These are phyloP conservation scores for Pestalotiopsis sp. DNA, from an alignment of 2,329 filamentous ascomycete genomes.

Conservation along the genomic window DNA sequence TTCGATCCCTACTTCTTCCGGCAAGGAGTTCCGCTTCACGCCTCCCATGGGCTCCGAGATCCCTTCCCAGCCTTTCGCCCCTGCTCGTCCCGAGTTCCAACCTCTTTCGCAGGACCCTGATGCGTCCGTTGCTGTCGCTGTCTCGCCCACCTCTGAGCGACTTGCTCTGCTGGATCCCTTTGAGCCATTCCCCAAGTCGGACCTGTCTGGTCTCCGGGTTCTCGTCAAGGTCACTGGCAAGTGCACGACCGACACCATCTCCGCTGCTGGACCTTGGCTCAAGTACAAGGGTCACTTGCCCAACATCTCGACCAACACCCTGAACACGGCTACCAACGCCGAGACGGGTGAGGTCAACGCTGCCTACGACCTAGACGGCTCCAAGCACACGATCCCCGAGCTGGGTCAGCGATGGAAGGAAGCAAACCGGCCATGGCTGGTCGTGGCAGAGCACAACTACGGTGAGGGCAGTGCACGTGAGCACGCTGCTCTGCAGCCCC, in stretches of 20 bases:
- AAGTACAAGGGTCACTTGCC: constrained; percentile 99
- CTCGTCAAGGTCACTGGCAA: constrained; percentile 97
- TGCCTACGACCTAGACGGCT: constrained; percentile 84
- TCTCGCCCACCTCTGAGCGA: constrained; percentile 85
- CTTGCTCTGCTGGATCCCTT: constrained; percentile 93
- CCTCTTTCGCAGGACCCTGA: constrained; percentile 75
- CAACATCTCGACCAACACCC: constrained; percentile 96
- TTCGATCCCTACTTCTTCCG: constrained; percentile 76
- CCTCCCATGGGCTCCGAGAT: constrained; percentile 73
- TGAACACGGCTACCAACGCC: constrained; percentile 92
- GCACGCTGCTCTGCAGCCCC: constrained; percentile 86
- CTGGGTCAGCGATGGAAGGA: constrained; percentile 84
- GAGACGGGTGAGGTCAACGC: constrained; percentile 91
- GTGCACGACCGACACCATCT: constrained; percentile 99
- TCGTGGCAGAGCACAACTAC: constrained; percentile 97
- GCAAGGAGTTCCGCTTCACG: constrained; percentile 81
- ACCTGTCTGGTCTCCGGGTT: constrained; percentile 78
- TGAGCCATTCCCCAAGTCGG: constrained; percentile 74
- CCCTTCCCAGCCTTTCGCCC: constrained; percentile 69
- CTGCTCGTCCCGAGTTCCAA: constrained; percentile 66
- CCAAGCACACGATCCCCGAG: constrained; percentile 78
- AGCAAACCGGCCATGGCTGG: constrained; percentile 78
- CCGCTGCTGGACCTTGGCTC: constrained; percentile 93
- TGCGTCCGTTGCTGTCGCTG: constrained; percentile 69
- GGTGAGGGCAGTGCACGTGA: constrained; percentile 88